Percentiles rank a stretch among this genome's conserved stretches.
Conservation (phyloP, 768 basidiomycete species). For the Amanita fuliginea region DNA sequence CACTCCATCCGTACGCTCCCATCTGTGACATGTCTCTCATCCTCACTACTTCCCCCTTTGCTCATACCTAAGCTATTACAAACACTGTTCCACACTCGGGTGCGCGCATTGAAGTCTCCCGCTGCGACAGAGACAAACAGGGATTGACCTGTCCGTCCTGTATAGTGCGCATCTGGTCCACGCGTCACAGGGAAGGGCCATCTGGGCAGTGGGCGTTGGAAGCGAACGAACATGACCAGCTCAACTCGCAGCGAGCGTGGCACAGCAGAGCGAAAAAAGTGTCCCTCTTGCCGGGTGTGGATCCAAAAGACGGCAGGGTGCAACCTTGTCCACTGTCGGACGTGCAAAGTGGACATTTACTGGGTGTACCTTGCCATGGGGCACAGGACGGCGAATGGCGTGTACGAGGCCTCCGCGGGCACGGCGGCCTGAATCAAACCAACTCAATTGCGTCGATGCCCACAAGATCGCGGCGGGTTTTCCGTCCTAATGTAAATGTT, state of each 20-base stretch:
- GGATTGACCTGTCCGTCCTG: too few relatives aligned
- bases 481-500: neutral
- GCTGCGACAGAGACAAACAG: too few relatives aligned
- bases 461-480: neutral
- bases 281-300: conserved; percentile 32
- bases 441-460: neutral
- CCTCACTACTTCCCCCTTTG: too few relatives aligned
- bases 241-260: conserved; percentile 28
- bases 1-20: too few relatives aligned
- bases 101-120: too few relatives aligned
- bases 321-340: conserved; percentile 39
- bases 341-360: conserved; percentile 42
- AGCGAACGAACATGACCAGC: conserved; percentile 29
- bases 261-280: conserved; percentile 29
- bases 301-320: conserved; percentile 46
- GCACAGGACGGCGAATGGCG: conserved; percentile 16
- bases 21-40: too few relatives aligned
- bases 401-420: conserved; percentile 25
- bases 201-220: too few relatives aligned
- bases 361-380: conserved; percentile 41
- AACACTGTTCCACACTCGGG: too few relatives aligned
- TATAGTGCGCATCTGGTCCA: too few relatives aligned
- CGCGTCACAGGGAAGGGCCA: too few relatives aligned
- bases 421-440: conserved; percentile 13
- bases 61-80: too few relatives aligned